Evolutionary conservation across 1,284 basidiomycete species (phyloP), one percentile per base, ranked within the genome.

Genomic region (Leccinum subspadiceum): DNA sequence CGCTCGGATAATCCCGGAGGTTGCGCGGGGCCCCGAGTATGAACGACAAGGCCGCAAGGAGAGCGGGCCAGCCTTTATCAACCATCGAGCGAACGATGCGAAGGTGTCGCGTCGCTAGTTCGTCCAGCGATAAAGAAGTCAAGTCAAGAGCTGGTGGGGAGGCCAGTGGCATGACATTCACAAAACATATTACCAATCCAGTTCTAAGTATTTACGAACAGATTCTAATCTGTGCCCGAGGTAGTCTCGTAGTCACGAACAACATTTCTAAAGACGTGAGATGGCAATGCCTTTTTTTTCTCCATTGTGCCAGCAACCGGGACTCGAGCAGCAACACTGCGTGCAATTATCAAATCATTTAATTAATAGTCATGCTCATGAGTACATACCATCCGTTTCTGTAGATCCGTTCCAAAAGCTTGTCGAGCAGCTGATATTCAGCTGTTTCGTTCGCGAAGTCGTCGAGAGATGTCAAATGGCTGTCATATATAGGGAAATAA

Each of bases 31-130:
- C 26, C 26, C 26, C 26, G 78, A 76, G 4, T 10, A 93, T 83
- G 74, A 94, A 96, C 0, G 93, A 93, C 1, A 98, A 78, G 0
- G 92, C 90, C 0, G 95, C 94, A 6, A 98, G 85, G 1, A 98
- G 78, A 0, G 93, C 91, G 0, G 95, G 95, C 92, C 94, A 96
- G 0, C 90, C 90, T 44, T 83, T 85, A 53, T 90, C 89, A 29
- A 96, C 83, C 86, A 98, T 95, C 39, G 80, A 85, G 52, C 83
- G 81, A 1, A 92, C 84, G 9, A 84, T 82, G 6, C 71, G 73
- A 5, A 94, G 79, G 20, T 87, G 84, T 20, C 70, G 71, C 1
- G 83, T 81, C 2, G 81, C 76, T 1, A 79, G 73, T 26, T 89
- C 86, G n/a, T 84, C 78, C 4, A 76, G 72, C 0, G 89, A 81